These are phyloP conservation scores for Cercospora sp. DNA, from an alignment of 2,329 filamentous ascomycete species.

Conservation along the genomic window DNA sequence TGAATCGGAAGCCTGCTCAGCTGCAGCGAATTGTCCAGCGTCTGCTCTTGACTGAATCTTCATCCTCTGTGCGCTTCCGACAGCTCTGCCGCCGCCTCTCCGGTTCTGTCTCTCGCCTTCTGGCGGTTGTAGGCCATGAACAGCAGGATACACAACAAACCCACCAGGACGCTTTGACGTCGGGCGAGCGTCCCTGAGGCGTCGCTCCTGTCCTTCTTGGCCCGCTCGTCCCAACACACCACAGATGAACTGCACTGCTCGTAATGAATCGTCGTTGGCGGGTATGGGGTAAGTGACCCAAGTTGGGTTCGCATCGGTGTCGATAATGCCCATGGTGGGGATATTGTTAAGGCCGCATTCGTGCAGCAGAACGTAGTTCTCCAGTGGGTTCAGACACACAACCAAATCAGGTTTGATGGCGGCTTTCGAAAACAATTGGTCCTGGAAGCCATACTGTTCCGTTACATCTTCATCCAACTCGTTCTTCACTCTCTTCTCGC, in stretches of 20 bases:
- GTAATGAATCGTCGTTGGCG: conserved; percentile 92
- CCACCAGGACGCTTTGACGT: conserved; percentile 47
- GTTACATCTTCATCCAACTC: conserved; percentile 64
- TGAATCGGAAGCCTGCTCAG: background rate
- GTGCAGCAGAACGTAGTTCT: conserved; percentile 87
- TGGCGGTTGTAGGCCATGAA: conserved; percentile 36
- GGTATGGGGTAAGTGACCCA: conserved; percentile 97
- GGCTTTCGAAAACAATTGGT: conserved; percentile 61
- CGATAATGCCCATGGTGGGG: conserved; percentile 90
- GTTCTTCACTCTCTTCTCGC: conserved; percentile 73
- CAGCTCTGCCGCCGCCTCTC: background rate
- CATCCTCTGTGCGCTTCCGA: background rate
- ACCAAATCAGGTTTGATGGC: conserved; percentile 85
- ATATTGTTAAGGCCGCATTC: conserved; percentile 87
- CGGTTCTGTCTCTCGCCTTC: conserved; percentile 9
- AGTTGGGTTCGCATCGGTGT: conserved; percentile 88
- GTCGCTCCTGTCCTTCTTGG: conserved; percentile 68
- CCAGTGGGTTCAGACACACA: conserved; percentile 85
- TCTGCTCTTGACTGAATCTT: background rate
- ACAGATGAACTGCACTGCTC: conserved; percentile 76
- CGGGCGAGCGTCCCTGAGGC: conserved; percentile 59
- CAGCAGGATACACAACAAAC: conserved; percentile 57
- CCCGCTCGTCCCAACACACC: conserved; percentile 84
- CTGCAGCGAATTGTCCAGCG: conserved; percentile 3
- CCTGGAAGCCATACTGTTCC: conserved; percentile 57